Conservation (phyloP, 2,329 filamentous ascomycete species). For the Fusarium ambrosium region DNA sequence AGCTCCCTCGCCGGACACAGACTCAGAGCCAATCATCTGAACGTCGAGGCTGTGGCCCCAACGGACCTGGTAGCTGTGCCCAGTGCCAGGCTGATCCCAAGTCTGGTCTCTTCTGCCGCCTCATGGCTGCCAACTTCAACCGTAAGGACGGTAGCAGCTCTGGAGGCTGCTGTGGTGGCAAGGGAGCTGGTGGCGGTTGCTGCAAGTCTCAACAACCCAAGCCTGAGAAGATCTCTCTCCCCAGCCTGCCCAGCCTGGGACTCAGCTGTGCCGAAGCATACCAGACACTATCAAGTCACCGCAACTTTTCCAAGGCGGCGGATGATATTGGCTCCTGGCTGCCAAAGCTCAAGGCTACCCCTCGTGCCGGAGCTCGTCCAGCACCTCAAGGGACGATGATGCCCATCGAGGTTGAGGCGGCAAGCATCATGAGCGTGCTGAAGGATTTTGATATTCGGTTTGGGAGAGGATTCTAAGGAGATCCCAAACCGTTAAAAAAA, state of each 20-base stretch:
- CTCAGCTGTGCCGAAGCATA: constrained; percentile 83
- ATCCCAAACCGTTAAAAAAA: constrained; percentile 31
- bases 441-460: constrained; percentile 85
- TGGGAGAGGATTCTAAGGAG: constrained; percentile 58
- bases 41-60: constrained; percentile 67
- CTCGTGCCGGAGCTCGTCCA: constrained; percentile 50
- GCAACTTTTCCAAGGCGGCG: constrained; percentile 79
- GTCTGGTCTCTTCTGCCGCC: constrained; percentile 86
- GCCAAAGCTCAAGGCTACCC: constrained; percentile 76
- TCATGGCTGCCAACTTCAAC: constrained; percentile 76
- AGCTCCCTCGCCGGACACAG: constrained; percentile 63
- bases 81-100: constrained; percentile 84
- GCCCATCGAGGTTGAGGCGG: constrained; percentile 84
- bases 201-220: constrained; percentile 63
- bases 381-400: constrained; percentile 58
- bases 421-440: constrained; percentile 87
- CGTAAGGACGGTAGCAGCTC: constrained; percentile 54
- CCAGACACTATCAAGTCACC: constrained; percentile 82
- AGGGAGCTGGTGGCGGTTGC: constrained; percentile 71
- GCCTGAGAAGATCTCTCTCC: constrained; percentile 53
- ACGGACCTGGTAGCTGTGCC: constrained; percentile 82
- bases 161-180: constrained; percentile 75
- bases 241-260: constrained; percentile 64
- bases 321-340: constrained; percentile 83
- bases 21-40: constrained; percentile 47